These are phyloP conservation scores for Boletus reticulatus DNA, from an alignment of 768 basidiomycete genomes.

Conservation along the genomic window DNA sequence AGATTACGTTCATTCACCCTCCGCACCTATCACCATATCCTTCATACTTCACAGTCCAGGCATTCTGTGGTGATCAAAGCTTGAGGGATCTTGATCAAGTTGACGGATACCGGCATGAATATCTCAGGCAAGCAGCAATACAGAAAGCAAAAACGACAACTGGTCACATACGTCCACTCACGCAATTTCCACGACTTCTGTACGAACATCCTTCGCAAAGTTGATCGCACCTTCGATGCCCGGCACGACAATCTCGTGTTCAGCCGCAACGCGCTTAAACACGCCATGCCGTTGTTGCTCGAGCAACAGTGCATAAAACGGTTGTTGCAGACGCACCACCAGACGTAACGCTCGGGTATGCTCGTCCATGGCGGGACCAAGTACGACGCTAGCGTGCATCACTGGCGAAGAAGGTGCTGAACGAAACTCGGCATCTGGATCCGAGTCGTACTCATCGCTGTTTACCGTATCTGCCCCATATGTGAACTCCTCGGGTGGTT, in stretches of 20 bases:
- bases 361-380: background rate
- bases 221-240: background rate
- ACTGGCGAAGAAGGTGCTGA: background rate
- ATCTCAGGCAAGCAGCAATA: too few relatives aligned
- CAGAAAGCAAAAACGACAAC: too few relatives aligned
- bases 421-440: background rate
- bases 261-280: background rate
- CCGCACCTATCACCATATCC: too few relatives aligned
- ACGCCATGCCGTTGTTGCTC: background rate
- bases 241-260: background rate
- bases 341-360: background rate
- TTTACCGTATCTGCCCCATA: background rate
- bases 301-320: background rate
- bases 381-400: too few relatives aligned
- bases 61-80: too few relatives aligned
- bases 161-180: too few relatives aligned
- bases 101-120: too few relatives aligned
- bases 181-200: background rate
- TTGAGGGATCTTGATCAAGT: too few relatives aligned
- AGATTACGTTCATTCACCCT: too few relatives aligned
- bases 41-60: too few relatives aligned
- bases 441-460: background rate
- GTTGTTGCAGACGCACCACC: too few relatives aligned
- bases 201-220: background rate
- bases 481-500: background rate